A percentile compares a stretch with the other conserved stretches of the same genome.
These are phyloP conservation scores for Colletotrichum viniferum DNA, from an alignment of 2,329 filamentous ascomycete species.

Conservation along the genomic window DNA sequence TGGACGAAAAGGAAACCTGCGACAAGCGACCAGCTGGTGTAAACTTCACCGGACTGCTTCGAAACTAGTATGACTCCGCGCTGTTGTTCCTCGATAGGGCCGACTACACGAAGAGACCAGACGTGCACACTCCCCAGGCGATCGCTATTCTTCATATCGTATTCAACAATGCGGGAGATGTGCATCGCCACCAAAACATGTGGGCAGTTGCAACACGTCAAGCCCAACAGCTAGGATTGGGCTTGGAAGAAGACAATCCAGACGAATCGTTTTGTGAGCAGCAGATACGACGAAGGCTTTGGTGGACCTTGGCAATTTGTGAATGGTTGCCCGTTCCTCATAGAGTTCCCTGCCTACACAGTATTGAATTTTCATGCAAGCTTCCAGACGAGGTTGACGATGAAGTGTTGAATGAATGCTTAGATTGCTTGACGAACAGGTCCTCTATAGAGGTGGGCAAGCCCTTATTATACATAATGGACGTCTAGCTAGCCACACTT, in stretches of 20 bases:
- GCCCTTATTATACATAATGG: no score
- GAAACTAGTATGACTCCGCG: background rate
- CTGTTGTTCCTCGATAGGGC: background rate
- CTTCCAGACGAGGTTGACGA: background rate
- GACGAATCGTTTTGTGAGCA: background rate
- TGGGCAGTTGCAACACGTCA: background rate
- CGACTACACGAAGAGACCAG: background rate
- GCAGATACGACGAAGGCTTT: background rate
- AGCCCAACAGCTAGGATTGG: background rate
- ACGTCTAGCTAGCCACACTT: fast-evolving
- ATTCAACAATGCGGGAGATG: background rate
- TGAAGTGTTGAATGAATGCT: background rate
- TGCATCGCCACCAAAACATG: background rate
- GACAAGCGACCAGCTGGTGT: background rate
- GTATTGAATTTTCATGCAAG: background rate
- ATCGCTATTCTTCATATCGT: background rate
- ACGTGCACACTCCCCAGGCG: background rate
- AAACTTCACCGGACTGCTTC: background rate
- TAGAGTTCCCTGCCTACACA: background rate
- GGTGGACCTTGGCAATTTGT: background rate
- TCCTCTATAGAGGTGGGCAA: no score
- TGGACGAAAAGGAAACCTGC: background rate
- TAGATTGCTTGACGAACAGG: no score
- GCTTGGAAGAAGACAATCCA: background rate
- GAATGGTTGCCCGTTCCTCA: background rate